Base-by-base conservation (phyloP, 805 yeast genomes). In the Nakazawaea laoshanensis region DNA sequence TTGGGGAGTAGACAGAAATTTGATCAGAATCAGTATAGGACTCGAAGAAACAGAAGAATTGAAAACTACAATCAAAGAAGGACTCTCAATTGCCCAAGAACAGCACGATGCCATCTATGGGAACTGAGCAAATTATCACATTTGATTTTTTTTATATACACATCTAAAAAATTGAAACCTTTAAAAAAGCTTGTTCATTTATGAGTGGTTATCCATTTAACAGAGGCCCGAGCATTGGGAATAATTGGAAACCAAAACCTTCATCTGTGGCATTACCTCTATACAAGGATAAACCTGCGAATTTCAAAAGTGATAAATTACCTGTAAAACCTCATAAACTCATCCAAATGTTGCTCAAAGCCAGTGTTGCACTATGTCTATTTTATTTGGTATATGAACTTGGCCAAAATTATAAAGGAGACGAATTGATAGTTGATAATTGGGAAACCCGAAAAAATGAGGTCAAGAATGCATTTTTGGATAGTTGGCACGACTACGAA, bases 21-120 rank as follows among this genome's bases (percentile, higher is more conserved):
- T 88, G 40, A 76, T 88, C 30, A 66, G 96, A 50, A 67, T 88
- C 35, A 81, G 94, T 52, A 70, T 88, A 36, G 97, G 97, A 0
- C 61, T 87, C 32, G 97, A 88, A 52, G 84, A 78, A 29, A 63
- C 67, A 25, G 65, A 64, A 3, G 77, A 73, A 27, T 64, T 88
- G 41, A 42, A 73, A 7, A 49, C 50, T 2, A 63, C 62, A 2
- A 61, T 83, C 44, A 52, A 63, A 36, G 53, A 59, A 9, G 84
- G 84, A 7, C 59, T 83, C 33, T 68, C 64, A 22, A 40, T 42
- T 11, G 67, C 72, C 10, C 44, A 47, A 29, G 63, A 57, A 31
- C 62, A 60, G 36, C 64, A 59, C 41, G 43, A 45, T 8, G 32
- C 35, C 4, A 26, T 36, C 7, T 29, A 31, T 15, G 28, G 24